phyloP scores from a whole-genome alignment of 768 basidiomycete genomes.

The Mycena kentingensis region DNA sequence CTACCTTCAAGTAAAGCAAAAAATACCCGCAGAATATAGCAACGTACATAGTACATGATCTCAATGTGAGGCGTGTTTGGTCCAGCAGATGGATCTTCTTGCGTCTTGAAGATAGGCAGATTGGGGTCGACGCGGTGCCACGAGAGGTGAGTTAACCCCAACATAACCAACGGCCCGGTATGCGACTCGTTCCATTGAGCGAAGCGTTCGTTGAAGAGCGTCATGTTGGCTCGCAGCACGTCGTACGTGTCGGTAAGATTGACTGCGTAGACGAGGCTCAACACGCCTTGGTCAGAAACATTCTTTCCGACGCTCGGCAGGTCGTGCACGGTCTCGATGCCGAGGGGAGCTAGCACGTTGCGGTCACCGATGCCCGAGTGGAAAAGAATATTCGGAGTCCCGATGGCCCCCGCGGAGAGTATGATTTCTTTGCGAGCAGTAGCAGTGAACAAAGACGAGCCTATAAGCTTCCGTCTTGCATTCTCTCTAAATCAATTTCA shows the following conservation, averaged over 20 bases:
- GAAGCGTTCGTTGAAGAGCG: constrained; percentile 16
- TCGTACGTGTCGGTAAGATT: constrained; percentile 22
- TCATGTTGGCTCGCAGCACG: constrained; percentile 22
- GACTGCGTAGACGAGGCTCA: constrained; percentile 22
- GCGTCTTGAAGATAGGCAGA: constrained; percentile 12
- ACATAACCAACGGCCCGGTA: constrained; percentile 29
- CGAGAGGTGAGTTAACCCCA: constrained; percentile 19
- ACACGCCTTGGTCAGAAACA: constrained; percentile 27
- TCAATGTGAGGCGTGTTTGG: constrained; percentile 30
- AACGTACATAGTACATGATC: constrained; percentile 8
- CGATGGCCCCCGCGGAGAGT: constrained; percentile 35
- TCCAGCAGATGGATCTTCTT: constrained; percentile 29
- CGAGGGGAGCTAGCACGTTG: constrained; percentile 15
- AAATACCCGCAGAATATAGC: background rate
- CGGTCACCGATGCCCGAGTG: constrained; percentile 34
- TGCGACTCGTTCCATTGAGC: constrained; percentile 25
- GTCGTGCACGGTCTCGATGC: constrained; percentile 22
- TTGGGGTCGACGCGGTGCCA: constrained; percentile 24
- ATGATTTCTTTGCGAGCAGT: constrained; percentile 34
- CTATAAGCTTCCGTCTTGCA: too few species aligned
- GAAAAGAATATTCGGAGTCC: constrained; percentile 32
- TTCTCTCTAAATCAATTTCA: too few species aligned
- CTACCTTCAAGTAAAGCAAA: constrained; percentile 3
- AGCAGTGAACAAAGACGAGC: too few species aligned
- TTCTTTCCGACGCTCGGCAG: constrained; percentile 33